Conservation (phyloP, 495 filamentous ascomycete species). For the Penicillium crystallinum region DNA sequence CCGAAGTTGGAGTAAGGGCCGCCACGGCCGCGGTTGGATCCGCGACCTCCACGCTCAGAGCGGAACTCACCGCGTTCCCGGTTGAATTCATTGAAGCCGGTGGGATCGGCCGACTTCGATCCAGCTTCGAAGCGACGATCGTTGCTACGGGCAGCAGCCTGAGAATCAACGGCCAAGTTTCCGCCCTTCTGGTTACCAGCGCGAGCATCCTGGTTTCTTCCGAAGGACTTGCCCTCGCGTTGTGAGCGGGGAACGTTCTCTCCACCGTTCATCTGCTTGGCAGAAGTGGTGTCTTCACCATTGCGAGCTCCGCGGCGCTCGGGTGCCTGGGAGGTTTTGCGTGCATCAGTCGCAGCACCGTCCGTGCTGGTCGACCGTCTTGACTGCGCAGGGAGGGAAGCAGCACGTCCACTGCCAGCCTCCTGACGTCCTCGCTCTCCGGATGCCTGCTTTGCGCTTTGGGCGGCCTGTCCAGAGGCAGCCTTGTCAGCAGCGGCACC, state of each 20-base stretch:
- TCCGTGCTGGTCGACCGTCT: constrained; percentile 38
- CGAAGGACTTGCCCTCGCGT: constrained; percentile 32
- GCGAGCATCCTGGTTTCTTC: constrained; percentile 33
- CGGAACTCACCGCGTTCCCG: constrained; percentile 47
- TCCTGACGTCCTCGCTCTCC: constrained; percentile 40
- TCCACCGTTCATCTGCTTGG: constrained; percentile 24
- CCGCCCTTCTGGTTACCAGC: constrained; percentile 23
- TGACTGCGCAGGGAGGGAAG: constrained; percentile 37
- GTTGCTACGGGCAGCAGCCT: constrained; percentile 26
- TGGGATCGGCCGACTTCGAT: constrained; percentile 36
- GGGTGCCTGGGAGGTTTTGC: constrained; percentile 26
- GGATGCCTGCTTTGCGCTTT: constrained; percentile 30
- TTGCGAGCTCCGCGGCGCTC: constrained; percentile 36
- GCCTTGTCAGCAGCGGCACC: constrained; percentile 43
- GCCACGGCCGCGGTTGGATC: constrained; percentile 51
- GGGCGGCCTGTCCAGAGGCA: constrained; percentile 25
- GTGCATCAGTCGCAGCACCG: constrained; percentile 25
- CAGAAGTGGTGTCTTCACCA: constrained; percentile 29
- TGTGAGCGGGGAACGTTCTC: constrained; percentile 30
- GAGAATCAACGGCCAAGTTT: constrained; percentile 33
- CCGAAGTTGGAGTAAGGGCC: constrained; percentile 34
- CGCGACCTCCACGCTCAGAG: constrained; percentile 47
- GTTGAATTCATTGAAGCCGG: constrained; percentile 35
- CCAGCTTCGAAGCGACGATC: constrained; percentile 38
- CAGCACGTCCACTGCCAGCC: constrained; percentile 32